These are phyloP conservation scores for Sugiyamaella japonica DNA, from an alignment of 1,139 yeast species.

Conservation along the genomic window DNA sequence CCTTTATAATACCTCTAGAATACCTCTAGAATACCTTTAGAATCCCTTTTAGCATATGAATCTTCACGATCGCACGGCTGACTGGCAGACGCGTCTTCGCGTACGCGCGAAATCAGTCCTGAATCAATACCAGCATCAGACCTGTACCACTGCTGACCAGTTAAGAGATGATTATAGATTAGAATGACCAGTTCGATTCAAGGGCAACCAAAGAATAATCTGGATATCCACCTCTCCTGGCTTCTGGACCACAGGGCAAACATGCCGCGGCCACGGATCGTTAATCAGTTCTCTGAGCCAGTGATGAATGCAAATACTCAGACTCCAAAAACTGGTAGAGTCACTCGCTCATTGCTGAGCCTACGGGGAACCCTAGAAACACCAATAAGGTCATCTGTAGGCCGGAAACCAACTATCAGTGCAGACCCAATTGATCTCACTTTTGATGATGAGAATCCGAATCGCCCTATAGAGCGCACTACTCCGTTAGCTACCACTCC, in stretches of 20 bases:
- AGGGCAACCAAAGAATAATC: slow-evolving; percentile 11
- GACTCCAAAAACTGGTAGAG: slow-evolving; percentile 1
- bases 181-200: slow-evolving; percentile 2
- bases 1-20: too few relatives aligned
- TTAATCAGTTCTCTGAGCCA: slow-evolving; percentile 7
- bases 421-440: neutral
- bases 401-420: neutral
- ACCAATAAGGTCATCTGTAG: neutral
- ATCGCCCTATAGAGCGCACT: too few relatives aligned
- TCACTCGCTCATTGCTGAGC: neutral
- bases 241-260: slow-evolving; percentile 3
- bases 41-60: too few relatives aligned
- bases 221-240: slow-evolving; percentile 7
- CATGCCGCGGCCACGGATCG: slow-evolving; percentile 8
- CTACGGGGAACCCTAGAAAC: neutral
- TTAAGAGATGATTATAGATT: neutral
- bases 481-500: neutral
- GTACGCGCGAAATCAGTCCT: neutral
- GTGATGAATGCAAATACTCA: slow-evolving; percentile 1
- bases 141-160: neutral
- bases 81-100: neutral
- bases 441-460: neutral
- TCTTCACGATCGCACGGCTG: neutral
- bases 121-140: neutral
- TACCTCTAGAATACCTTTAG: too few relatives aligned